These are phyloP conservation scores for Tephrocybe sp. DNA, from an alignment of 768 basidiomycete species.

Conservation along the genomic window DNA sequence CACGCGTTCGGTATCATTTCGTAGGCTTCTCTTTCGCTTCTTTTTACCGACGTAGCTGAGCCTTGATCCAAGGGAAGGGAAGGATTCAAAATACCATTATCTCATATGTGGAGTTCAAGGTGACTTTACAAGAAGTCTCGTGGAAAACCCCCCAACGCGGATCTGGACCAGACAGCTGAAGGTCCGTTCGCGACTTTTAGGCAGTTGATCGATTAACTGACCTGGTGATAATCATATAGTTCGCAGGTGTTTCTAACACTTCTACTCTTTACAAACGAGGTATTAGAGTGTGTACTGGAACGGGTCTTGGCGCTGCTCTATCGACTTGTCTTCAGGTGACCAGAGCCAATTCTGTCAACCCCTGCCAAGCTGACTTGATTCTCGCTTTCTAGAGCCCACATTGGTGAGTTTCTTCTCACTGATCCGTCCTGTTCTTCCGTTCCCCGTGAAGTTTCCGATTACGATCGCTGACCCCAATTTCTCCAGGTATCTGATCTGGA, in stretches of 20 bases:
- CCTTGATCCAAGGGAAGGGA: constrained; percentile 55
- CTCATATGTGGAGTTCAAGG: constrained; percentile 85
- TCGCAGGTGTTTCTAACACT: constrained; percentile 82
- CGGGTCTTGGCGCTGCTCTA: constrained; percentile 79
- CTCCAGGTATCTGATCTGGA: constrained; percentile 79
- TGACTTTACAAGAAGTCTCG: constrained; percentile 76
- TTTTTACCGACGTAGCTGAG: constrained; percentile 1
- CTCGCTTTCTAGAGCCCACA: constrained; percentile 38
- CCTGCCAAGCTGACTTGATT: constrained; percentile 11
- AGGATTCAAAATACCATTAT: constrained; percentile 73
- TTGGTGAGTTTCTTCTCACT: constrained; percentile 35
- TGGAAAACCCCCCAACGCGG: constrained; percentile 67
- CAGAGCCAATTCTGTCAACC: neutral
- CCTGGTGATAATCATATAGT: constrained; percentile 36
- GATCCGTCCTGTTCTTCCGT: constrained; percentile 18
- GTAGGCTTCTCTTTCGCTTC: constrained; percentile 38
- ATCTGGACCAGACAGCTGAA: constrained; percentile 84
- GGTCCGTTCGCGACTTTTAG: too few relatives aligned
- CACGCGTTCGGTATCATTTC: constrained; percentile 86
- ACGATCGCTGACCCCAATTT: constrained; percentile 10
- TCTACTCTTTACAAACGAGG: constrained; percentile 76
- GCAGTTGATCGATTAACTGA: too few relatives aligned
- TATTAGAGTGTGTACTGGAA: constrained; percentile 84
- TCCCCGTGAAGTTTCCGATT: neutral
- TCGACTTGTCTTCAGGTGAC: constrained; percentile 80